phyloP scores from a whole-genome alignment of 305 asterid genomes.

The Fraxinus floribunda region DNA sequence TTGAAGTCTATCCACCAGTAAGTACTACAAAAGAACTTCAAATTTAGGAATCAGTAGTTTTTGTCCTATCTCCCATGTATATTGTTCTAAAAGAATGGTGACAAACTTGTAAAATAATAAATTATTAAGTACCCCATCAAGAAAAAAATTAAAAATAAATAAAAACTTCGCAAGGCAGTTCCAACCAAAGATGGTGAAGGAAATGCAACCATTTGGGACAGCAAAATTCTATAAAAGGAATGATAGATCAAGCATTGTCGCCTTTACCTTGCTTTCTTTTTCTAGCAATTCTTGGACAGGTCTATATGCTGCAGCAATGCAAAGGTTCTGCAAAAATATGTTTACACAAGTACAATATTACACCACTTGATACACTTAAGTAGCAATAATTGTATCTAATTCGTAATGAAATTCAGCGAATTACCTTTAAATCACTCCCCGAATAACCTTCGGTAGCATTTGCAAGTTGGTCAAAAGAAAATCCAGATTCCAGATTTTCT shows the following conservation, averaged over 20 bases:
- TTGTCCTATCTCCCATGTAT: background rate
- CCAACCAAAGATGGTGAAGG: background rate
- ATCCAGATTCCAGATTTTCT: slow-evolving; percentile 73
- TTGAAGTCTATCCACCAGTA: background rate
- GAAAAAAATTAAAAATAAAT: background rate
- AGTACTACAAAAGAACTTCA: background rate
- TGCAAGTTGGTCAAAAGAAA: slow-evolving; percentile 74
- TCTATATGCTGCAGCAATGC: slow-evolving; percentile 90
- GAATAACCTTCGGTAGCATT: slow-evolving; percentile 96
- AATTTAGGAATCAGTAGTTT: background rate
- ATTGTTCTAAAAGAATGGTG: background rate
- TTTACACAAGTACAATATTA: slow-evolving; percentile 4
- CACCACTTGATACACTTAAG: slow-evolving; percentile 1
- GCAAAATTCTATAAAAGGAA: slow-evolving; percentile 1
- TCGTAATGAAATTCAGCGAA: slow-evolving; percentile 21
- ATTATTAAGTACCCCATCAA: background rate
- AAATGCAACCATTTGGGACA: background rate
- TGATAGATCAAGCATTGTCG: background rate
- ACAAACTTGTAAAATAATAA: background rate
- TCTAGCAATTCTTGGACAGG: slow-evolving; percentile 94
- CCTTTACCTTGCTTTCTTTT: slow-evolving; percentile 62
- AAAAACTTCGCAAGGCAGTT: background rate
- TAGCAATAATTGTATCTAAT: slow-evolving; percentile 11
- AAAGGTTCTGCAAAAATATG: slow-evolving; percentile 65
- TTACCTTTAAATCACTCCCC: slow-evolving; percentile 97